These are phyloP conservation scores for Puccinia horiana DNA, from an alignment of 1,284 basidiomycete species.

Conservation along the genomic window DNA sequence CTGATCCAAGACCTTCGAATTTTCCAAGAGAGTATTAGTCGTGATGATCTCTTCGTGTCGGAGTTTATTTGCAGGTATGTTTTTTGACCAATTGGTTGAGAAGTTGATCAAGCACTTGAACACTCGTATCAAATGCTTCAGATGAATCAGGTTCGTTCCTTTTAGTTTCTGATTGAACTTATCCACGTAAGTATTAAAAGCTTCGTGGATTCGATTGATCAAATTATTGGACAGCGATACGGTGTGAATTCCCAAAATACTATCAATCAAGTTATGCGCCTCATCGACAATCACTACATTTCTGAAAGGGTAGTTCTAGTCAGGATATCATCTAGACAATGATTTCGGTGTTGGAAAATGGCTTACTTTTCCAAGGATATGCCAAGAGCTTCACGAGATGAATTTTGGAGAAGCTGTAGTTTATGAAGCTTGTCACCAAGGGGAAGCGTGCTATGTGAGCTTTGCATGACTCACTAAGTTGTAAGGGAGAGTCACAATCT, in stretches of 20 bases:
- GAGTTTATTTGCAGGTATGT: slow-evolving; percentile 54
- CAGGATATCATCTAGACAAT: neutral
- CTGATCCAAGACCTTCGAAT: slow-evolving; percentile 64
- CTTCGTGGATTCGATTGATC: slow-evolving; percentile 69
- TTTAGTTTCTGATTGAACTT: slow-evolving; percentile 77
- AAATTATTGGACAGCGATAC: slow-evolving; percentile 67
- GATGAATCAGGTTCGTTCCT: slow-evolving; percentile 72
- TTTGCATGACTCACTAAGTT: slow-evolving; percentile 65
- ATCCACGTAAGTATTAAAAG: slow-evolving; percentile 75
- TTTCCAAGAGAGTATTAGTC: slow-evolving; percentile 67
- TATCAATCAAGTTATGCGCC: slow-evolving; percentile 76
- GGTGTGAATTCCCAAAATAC: slow-evolving; percentile 81
- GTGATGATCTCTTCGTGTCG: slow-evolving; percentile 67
- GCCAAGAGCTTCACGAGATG: slow-evolving; percentile 80
- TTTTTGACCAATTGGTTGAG: slow-evolving; percentile 62
- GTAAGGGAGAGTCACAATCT: slow-evolving; percentile 90
- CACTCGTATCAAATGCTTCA: slow-evolving; percentile 75
- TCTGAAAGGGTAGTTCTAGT: slow-evolving; percentile 44
- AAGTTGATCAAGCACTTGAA: slow-evolving; percentile 70
- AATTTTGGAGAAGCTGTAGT: slow-evolving; percentile 69
- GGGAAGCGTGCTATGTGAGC: neutral
- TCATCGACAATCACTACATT: slow-evolving; percentile 89
- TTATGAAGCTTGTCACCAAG: neutral
- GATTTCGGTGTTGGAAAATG: neutral
- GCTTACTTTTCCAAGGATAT: slow-evolving; percentile 72